Conservation (phyloP, 768 basidiomycete genomes). For the Lepiota brunneoincarnata region DNA sequence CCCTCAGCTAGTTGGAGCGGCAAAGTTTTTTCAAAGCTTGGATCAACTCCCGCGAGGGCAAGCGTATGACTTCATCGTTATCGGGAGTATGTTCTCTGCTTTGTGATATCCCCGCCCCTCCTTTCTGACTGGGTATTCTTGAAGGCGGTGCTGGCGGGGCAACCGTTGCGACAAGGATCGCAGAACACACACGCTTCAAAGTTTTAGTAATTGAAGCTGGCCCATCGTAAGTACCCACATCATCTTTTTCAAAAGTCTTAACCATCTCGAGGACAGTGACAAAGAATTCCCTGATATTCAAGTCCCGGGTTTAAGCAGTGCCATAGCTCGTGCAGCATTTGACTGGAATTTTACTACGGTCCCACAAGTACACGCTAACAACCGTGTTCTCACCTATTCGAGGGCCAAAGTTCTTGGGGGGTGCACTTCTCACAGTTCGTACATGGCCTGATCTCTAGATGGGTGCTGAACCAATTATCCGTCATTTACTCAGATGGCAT, state of each 20-base stretch:
- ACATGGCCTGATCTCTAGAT: not conserved
- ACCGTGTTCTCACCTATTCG: conserved; percentile 18
- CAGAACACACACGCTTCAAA: conserved; percentile 14
- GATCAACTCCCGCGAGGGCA: not conserved
- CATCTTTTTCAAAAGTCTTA: no score
- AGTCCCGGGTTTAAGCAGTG: not conserved
- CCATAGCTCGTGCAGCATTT: not conserved
- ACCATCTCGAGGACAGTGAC: conserved; percentile 7
- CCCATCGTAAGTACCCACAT: conserved; percentile 5
- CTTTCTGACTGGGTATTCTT: no score
- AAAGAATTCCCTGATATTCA: conserved; percentile 6
- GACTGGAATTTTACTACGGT: conserved; percentile 21
- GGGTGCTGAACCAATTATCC: no score
- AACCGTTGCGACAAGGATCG: conserved; percentile 18
- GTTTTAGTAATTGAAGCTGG: conserved; percentile 22
- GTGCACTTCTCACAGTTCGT: conserved; percentile 22
- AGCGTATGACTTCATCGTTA: conserved; percentile 9
- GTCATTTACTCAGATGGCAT: conserved; percentile 15
- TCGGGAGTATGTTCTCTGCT: not conserved
- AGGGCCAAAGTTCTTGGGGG: conserved; percentile 28
- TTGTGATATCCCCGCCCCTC: no score
- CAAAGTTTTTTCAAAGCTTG: no score
- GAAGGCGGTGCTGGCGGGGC: conserved; percentile 20
- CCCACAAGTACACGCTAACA: conserved; percentile 20
- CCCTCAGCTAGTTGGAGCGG: no score